phyloP scores from a whole-genome alignment of 2,329 filamentous ascomycete species.

The Byssothecium circinans region DNA sequence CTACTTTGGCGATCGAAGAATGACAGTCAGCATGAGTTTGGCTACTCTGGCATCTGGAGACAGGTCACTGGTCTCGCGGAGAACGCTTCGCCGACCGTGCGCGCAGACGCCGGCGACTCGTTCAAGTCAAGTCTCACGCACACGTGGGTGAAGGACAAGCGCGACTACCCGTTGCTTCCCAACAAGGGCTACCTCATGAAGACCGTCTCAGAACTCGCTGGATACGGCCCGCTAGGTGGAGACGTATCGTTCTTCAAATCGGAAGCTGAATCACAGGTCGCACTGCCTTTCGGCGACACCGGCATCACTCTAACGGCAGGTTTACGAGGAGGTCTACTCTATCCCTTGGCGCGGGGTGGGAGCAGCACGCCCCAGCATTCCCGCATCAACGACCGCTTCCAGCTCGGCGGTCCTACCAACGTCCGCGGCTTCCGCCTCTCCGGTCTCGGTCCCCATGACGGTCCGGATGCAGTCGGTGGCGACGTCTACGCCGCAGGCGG shows the following conservation, averaged over 20 bases:
- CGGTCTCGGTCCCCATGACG: constrained; percentile 86
- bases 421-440: constrained; percentile 90
- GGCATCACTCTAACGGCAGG: constrained; percentile 83
- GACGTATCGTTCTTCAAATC: constrained; percentile 94
- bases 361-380: constrained; percentile 63
- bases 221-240: constrained; percentile 78
- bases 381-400: constrained; percentile 90
- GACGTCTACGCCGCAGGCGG: constrained; percentile 90
- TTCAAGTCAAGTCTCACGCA: constrained; percentile 87
- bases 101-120: constrained; percentile 83
- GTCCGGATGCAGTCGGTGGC: constrained; percentile 81
- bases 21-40: constrained; percentile 73
- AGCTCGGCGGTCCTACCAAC: constrained; percentile 90
- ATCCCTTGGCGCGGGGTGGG: constrained; percentile 70
- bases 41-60: constrained; percentile 82
- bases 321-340: constrained; percentile 78
- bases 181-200: constrained; percentile 80
- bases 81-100: constrained; percentile 77
- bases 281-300: constrained; percentile 71
- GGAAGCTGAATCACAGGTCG: constrained; percentile 80
- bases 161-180: constrained; percentile 84
- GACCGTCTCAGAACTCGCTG: constrained; percentile 79
- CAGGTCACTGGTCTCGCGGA: constrained; percentile 79
- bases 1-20: constrained; percentile 70
- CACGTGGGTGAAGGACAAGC: constrained; percentile 75